Evolutionary conservation across 306 rosid genomes (phyloP).

Genomic region (Coriaria nepalensis): DNA sequence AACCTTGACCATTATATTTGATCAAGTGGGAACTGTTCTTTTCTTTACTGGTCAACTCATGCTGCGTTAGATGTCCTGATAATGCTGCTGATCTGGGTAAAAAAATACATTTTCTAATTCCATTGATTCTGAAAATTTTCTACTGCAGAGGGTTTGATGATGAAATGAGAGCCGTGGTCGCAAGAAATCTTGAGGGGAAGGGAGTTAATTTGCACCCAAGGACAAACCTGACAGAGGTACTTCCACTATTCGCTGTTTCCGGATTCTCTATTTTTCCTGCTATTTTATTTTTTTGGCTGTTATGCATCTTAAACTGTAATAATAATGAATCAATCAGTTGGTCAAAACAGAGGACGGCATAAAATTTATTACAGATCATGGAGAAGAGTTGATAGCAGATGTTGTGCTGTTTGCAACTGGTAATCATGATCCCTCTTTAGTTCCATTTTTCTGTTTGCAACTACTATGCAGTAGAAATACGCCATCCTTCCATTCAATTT

Average conservation of each 20-base stretch:
- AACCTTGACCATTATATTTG: too few species aligned
- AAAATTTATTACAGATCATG: slow-evolving; percentile 79
- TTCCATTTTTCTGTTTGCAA: too few species aligned
- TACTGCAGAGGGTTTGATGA: slow-evolving; percentile 86
- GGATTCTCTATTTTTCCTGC: background rate
- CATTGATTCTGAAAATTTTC: slow-evolving; percentile 2
- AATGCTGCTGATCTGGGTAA: background rate
- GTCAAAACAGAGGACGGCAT: slow-evolving; percentile 68
- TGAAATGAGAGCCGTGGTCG: slow-evolving; percentile 93
- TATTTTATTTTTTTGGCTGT: slow-evolving; percentile 7
- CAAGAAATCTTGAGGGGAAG: slow-evolving; percentile 90
- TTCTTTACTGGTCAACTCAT: too few species aligned
- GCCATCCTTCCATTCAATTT: too few species aligned
- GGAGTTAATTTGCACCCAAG: slow-evolving; percentile 72
- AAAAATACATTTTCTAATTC: background rate
- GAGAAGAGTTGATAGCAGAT: slow-evolving; percentile 81
- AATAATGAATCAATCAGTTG: slow-evolving; percentile 35
- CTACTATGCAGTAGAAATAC: too few species aligned
- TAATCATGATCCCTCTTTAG: slow-evolving; percentile 17
- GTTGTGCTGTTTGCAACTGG: slow-evolving; percentile 93
- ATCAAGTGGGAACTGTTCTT: too few species aligned
- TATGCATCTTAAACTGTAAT: background rate
- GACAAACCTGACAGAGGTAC: slow-evolving; percentile 63
- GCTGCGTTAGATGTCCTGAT: too few species aligned
- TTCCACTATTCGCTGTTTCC: slow-evolving; percentile 4